Percentiles rank a stretch among this genome's conserved stretches.
Evolutionary conservation across 2,329 filamentous ascomycete genomes (phyloP).

Genomic region (Fusarium nygamai): DNA sequence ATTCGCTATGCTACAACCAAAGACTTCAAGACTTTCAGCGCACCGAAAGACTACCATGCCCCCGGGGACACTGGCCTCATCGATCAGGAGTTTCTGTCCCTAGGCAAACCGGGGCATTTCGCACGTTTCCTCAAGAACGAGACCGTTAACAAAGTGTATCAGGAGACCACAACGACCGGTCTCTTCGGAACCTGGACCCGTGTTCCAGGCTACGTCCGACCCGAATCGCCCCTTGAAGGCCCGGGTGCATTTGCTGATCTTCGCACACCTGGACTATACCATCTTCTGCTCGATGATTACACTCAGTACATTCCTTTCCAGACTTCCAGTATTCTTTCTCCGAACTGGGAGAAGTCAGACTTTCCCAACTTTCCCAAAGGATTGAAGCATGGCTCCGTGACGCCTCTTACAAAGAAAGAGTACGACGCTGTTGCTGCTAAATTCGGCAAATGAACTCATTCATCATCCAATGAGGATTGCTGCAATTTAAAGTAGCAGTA

Average conservation of each 20-base stretch:
- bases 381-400: conserved; percentile 60
- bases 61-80: conserved; percentile 55
- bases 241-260: conserved; percentile 52
- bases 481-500: not conserved
- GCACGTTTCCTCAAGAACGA: conserved; percentile 63
- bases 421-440: conserved; percentile 48
- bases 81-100: conserved; percentile 58
- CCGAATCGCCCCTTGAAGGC: conserved; percentile 48
- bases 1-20: conserved; percentile 62
- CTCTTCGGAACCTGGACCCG: conserved; percentile 60
- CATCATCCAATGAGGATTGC: too few species aligned
- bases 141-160: conserved; percentile 58
- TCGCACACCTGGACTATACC: conserved; percentile 46
- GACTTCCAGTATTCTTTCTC: conserved; percentile 49
- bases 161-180: conserved; percentile 55
- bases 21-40: conserved; percentile 60
- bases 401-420: conserved; percentile 54
- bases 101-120: conserved; percentile 53
- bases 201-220: conserved; percentile 48
- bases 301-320: conserved; percentile 57
- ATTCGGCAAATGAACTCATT: not conserved
- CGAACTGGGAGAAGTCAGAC: conserved; percentile 47
- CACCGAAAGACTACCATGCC: conserved; percentile 56
- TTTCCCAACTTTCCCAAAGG: conserved; percentile 52
- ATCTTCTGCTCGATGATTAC: conserved; percentile 58